Evolutionary conservation across 2,329 filamentous ascomycete genomes (phyloP), one percentile per base, ranked within the genome.

Genomic region (Monosporascus sp.): DNA sequence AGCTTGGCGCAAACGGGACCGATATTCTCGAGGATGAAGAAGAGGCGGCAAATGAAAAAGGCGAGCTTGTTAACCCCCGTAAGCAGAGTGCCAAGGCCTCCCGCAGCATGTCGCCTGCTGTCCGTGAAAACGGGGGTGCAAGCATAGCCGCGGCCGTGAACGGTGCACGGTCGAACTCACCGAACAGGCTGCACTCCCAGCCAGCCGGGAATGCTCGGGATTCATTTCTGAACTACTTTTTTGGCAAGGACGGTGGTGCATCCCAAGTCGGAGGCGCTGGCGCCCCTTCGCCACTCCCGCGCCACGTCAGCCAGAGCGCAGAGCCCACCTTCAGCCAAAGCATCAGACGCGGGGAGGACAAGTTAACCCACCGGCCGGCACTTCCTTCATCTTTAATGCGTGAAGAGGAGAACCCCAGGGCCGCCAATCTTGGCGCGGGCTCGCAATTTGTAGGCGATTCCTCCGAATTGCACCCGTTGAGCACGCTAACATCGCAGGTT

Each of bases 151-250:
- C 84, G 35, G 80, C 85, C 11, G 72, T 91, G 63, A 91, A 90
- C 60, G 86, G 87, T 11, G 70, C 71, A 52, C 78, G 87, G 51
- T 77, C 83, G 37, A 74, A 74, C 35, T 87, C 86, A 44, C 84
- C 85, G 11, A 78, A 83, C 27, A 78, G 80, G 51, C 80, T 88
- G 57, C 82, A 82, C 58, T 76, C 76, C 25, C 81, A 83, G 58
- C 75, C 75, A 5, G 69, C 80, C 48, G 85, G 85, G 52, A 81
- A 76, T 55, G 83, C 89, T 41, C 83, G 87, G 57, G 94, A 99
- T 72, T 95, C 91, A 1, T 99, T 99, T 77, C 72, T 99, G 57
- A 97, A 93, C 72, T 99, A 99, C 72, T 99, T 99, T 74, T 99
- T 99, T 65, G 92, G 94, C 63, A 97, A 99, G 68, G 94, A 99